Base-by-base conservation (phyloP, 192 early-diverging fungal genomes). In the Phlyctochytrium planicorne region DNA sequence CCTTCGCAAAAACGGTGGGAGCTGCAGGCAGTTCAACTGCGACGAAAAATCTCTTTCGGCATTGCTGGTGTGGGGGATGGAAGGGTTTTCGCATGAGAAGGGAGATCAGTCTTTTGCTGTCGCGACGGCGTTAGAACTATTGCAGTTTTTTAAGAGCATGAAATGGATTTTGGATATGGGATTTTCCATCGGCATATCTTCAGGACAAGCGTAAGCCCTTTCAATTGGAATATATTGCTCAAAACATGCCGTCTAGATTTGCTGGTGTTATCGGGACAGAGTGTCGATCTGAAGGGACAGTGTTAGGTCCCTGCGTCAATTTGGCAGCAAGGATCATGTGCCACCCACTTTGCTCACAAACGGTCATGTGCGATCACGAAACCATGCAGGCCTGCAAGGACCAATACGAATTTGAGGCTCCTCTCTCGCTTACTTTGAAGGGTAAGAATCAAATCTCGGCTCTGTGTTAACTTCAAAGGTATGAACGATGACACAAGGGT, bases 41-140 rank as follows among this genome's bases (percentile, higher is more conserved):
- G 76, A 78, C 56, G 76, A 78, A 31, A 78, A 78, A 52, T 59
- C 63, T 14, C 34, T 69, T 16, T 71, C 76, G 2, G 62, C 68
- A 20, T 67, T 78, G n/a, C 34, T 78, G 20, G 65, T 78, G 1
- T 78, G 71, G 72, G 76, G 76, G 4, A 56, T 77, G 34, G 66
- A 68, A 50, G 70, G 70, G 3, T 77, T 69, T 56, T 63, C 75
- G 30, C 75, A 77, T 59, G 75, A 77, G 59, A 59, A 73, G 34
- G 62, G 67, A 12, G 65, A 69, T 52, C 55, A 60, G 17, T 50
- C 62, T 24, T 62, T 69, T 59, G 68, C 72, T n/a, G 62, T 74
- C 66, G 53, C 52, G 1, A 66, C 72, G 24, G 72, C 72, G 3
- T 53, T 62, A 60, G 72, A 74, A 2, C 55, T 68, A 30, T 35